Percentiles rank a stretch among this genome's conserved stretches.
Conservation (phyloP, 2,329 filamentous ascomycete species). For the Helotiales sp. region DNA sequence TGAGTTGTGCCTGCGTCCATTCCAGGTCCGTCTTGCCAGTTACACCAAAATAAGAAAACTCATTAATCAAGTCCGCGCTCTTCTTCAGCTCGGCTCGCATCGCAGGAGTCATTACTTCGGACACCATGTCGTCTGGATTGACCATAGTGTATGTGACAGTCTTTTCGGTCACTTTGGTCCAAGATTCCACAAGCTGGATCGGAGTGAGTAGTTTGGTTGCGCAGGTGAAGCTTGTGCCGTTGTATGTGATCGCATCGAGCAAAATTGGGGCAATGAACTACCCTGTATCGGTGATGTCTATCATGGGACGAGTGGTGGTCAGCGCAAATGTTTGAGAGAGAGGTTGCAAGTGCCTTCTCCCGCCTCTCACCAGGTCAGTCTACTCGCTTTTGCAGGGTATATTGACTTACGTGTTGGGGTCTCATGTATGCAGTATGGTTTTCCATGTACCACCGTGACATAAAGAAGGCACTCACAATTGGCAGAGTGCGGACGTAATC, state of each 20-base stretch:
- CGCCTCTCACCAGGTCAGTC: slow-evolving; percentile 22
- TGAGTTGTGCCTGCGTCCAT: slow-evolving; percentile 40
- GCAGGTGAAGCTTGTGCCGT: slow-evolving; percentile 51
- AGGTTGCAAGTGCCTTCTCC: slow-evolving; percentile 36
- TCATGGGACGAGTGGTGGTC: slow-evolving; percentile 36
- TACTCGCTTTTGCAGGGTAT: background rate
- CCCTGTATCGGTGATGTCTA: slow-evolving; percentile 40
- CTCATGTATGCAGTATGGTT: slow-evolving; percentile 6
- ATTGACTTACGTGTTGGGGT: background rate
- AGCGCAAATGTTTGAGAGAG: slow-evolving; percentile 24
- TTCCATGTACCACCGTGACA: slow-evolving; percentile 43
- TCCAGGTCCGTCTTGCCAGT: slow-evolving; percentile 40
- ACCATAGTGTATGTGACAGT: slow-evolving; percentile 26
- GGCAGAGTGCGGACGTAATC: slow-evolving; percentile 45
- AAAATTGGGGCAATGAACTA: slow-evolving; percentile 47
- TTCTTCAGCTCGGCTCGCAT: slow-evolving; percentile 16
- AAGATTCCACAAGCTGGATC: slow-evolving; percentile 40
- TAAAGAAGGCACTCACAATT: slow-evolving; percentile 52
- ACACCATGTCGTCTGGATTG: slow-evolving; percentile 57
- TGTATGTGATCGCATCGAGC: slow-evolving; percentile 48
- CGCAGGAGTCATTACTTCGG: slow-evolving; percentile 51
- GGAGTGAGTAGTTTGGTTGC: slow-evolving; percentile 47
- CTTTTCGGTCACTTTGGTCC: slow-evolving; percentile 45
- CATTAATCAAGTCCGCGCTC: slow-evolving; percentile 4
- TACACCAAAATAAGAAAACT: slow-evolving; percentile 45